Base-by-base conservation (phyloP, 2,329 filamentous ascomycete species). In the Aspergillus unguis region DNA sequence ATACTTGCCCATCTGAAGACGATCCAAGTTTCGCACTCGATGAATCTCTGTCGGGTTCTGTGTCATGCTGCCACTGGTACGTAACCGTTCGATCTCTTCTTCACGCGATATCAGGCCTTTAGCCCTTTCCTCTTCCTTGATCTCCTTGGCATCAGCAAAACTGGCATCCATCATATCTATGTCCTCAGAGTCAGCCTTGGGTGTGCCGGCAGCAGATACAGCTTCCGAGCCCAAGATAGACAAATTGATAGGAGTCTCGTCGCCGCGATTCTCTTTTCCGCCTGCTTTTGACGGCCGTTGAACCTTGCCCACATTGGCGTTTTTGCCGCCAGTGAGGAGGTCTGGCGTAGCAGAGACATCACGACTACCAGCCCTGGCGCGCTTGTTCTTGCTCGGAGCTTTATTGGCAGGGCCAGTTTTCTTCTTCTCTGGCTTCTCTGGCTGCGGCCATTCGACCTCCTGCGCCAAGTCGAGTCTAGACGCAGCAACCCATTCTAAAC, bases 41-140 rank as follows among this genome's bases (percentile, higher is more conserved):
- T 92, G 92, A 56, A 99, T 91, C 68, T 99, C 95, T 9, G 92
- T 91, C 52, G 95, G 94, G 60, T 97, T 97, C 69, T 99, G 95
- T 8, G 95, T 99, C 94, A 99, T 97, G 56, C 91, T 96, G 31
- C 94, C 95, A 26, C 90, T 89, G 3, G 91, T 96, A 37, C 94
- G 85, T 7, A 99, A 80, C 68, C 96, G 96, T 70, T 99, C 94
- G 52, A 97, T 96, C 71, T 99, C 94, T 59, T 95, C 89, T 69
- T 95, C 89, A 45, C 58, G 87, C 86, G 72, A 78, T 65, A 81
- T 82, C 27, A 71, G 65, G 32, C 65, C 69, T 3, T 60, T 62
- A 2, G 60, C 58, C 25, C 66, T 71, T 36, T 71, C 70, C 50
- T 75, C 72, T 51, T 75, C 69, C 41, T 72, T 74, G 35, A 64